Base-by-base conservation (phyloP, 257 asterid genomes). In the Primulina huaijiensis region DNA sequence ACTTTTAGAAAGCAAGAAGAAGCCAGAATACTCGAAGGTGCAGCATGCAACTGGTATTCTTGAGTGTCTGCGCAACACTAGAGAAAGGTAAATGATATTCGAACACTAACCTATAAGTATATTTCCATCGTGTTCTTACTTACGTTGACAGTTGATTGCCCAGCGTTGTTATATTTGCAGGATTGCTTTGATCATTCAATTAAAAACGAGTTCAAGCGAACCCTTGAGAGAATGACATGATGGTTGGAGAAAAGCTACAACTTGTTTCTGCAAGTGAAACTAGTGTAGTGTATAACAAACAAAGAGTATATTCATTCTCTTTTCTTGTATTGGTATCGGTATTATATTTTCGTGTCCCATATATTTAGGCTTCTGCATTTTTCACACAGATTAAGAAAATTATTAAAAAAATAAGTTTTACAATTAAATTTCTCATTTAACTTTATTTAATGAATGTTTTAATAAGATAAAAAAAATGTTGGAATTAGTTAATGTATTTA, bases 81-180 rank as follows among this genome's bases (percentile, higher is more conserved):
- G 98, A 84, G 88, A 79, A 66, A 93, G 95, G 98, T 93, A 73
- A 73, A 29, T 52, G 38, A 52, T 31, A 3, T 17, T 30, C 53
- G 7, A 43, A 53, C 20, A 70, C 23, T 25, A 17, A 31, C 63
- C 20, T 74, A 19, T 65, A 53, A 50, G 11, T 20, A 53, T 65
- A 58, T 23, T 56, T 67, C 53, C 75, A 16, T 27, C 56, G 1
- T 55, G 8, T 65, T 70, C 65, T 2, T 9, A 35, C 40, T 34
- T 61, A n/a, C 68, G 53, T 37, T 72, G 27, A 40, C 17, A 31
- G 19, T 30, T 72, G 61, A 40, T 62, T 60, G 60, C 65, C 17
- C 11, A 29, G 10, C 16, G 65, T 75, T 57, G 72, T 16, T 72
- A 53, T 74, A 62, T 71, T 46, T 70, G 80, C 86, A 89, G 96